A percentile compares a stretch with the other conserved stretches of the same genome.
phyloP scores from a whole-genome alignment of 2,329 filamentous ascomycete genomes.

The Phyllosticta citrichinensis region DNA sequence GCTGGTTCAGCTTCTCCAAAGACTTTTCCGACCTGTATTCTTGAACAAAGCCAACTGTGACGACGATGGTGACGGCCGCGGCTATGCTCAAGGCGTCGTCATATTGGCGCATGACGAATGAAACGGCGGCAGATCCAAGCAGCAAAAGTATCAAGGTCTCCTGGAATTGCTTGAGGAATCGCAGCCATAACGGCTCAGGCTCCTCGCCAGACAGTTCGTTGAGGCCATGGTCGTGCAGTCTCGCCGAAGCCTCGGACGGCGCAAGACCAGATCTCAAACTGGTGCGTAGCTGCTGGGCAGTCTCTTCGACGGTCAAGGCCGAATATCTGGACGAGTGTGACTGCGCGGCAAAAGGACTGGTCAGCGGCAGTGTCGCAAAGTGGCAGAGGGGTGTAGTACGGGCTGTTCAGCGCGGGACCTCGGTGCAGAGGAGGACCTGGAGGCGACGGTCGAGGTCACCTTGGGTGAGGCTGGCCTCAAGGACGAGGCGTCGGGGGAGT shows the following conservation, averaged over 20 bases:
- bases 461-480: conserved; percentile 21
- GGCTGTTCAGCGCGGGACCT: conserved; percentile 15
- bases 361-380: conserved; percentile 13
- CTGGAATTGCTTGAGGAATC: conserved; percentile 93
- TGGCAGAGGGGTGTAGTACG: conserved; percentile 16
- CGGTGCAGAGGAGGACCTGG: conserved; percentile 20
- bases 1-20: conserved; percentile 82
- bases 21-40: conserved; percentile 98
- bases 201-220: conserved; percentile 94
- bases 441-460: conserved; percentile 1
- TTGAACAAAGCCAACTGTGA: conserved; percentile 90
- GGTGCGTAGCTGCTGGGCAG: conserved; percentile 66
- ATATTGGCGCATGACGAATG: conserved; percentile 81
- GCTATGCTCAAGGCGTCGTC: conserved; percentile 95
- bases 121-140: conserved; percentile 77
- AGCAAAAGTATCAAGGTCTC: conserved; percentile 92
- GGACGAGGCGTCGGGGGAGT: conserved; percentile 30
- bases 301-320: conserved; percentile 65
- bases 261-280: conserved; percentile 77
- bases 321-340: conserved; percentile 44
- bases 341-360: conserved; percentile 14
- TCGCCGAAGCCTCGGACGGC: conserved; percentile 67
- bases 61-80: conserved; percentile 91
- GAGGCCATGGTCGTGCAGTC: conserved; percentile 70
- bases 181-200: conserved; percentile 87